Conservation (phyloP, 2,329 filamentous ascomycete species). For the Falciphora oryzae region DNA sequence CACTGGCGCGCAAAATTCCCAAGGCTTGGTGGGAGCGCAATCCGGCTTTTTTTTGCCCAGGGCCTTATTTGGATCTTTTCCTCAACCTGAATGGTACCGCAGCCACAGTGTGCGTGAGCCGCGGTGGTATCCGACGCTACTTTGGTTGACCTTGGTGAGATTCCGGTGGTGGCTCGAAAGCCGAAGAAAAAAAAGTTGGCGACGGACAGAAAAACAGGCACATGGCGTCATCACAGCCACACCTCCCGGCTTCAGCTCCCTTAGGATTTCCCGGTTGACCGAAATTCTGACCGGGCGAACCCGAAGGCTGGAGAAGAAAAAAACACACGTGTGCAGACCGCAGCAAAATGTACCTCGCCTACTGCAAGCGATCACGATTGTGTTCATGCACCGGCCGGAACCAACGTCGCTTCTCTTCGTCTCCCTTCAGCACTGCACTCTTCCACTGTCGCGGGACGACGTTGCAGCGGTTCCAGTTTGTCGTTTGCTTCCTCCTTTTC, state of each 20-base stretch:
- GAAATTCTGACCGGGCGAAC: background rate
- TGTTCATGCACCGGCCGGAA: background rate
- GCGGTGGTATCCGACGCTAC: background rate
- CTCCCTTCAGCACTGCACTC: background rate
- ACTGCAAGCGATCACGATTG: background rate
- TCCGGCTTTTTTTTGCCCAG: too few relatives aligned
- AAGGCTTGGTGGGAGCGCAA: too few relatives aligned
- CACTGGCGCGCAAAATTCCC: too few relatives aligned
- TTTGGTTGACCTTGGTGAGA: background rate
- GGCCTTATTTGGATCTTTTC: background rate
- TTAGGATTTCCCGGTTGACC: too few relatives aligned
- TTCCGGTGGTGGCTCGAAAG: background rate
- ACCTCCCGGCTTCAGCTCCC: background rate
- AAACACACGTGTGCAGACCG: background rate
- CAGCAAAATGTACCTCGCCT: background rate
- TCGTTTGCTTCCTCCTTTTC: background rate
- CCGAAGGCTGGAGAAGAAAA: background rate
- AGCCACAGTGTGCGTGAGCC: background rate
- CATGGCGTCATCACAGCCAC: background rate
- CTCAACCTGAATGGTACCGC: background rate
- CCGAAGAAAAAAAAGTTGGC: background rate
- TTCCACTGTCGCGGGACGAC: background rate
- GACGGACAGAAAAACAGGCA: background rate
- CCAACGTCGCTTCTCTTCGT: background rate
- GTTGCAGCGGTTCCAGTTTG: background rate